phyloP scores from a whole-genome alignment of 129 eudicot species.

The Centrapalus pauciflorus region DNA sequence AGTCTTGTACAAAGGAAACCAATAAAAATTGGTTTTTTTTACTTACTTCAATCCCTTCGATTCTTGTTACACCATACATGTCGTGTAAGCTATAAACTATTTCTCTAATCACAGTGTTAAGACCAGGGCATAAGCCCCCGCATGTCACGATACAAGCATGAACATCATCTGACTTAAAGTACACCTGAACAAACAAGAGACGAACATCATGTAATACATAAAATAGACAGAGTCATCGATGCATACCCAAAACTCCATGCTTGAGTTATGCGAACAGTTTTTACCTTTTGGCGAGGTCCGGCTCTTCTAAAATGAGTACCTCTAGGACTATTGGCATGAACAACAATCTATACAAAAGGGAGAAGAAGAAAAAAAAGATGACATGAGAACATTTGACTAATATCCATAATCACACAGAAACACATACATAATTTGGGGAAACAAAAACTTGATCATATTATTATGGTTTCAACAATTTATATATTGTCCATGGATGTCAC shows the following conservation, averaged over 20 bases:
- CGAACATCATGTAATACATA: background rate
- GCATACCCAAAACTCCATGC: background rate
- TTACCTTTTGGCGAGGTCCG: slow-evolving; percentile 89
- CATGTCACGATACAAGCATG: slow-evolving; percentile 92
- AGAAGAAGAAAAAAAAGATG: background rate
- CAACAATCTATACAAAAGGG: slow-evolving; percentile 53
- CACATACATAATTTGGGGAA: background rate
- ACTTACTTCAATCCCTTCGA: slow-evolving; percentile 78
- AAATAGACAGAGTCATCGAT: no score
- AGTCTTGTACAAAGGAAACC: background rate
- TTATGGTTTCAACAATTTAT: background rate
- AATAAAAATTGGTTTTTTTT: background rate
- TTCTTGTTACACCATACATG: slow-evolving; percentile 81
- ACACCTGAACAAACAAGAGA: slow-evolving; percentile 46
- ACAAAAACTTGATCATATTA: background rate
- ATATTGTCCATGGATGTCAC: background rate
- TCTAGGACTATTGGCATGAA: slow-evolving; percentile 74
- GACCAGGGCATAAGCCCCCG: slow-evolving; percentile 95
- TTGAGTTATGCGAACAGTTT: background rate
- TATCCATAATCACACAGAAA: background rate
- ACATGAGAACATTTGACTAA: background rate
- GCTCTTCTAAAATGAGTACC: slow-evolving; percentile 94
- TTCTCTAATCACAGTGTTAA: slow-evolving; percentile 93
- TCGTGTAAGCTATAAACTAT: slow-evolving; percentile 67
- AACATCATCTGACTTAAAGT: slow-evolving; percentile 74